phyloP scores from a whole-genome alignment of 1,284 basidiomycete species.

The Cronartium quercuum region DNA sequence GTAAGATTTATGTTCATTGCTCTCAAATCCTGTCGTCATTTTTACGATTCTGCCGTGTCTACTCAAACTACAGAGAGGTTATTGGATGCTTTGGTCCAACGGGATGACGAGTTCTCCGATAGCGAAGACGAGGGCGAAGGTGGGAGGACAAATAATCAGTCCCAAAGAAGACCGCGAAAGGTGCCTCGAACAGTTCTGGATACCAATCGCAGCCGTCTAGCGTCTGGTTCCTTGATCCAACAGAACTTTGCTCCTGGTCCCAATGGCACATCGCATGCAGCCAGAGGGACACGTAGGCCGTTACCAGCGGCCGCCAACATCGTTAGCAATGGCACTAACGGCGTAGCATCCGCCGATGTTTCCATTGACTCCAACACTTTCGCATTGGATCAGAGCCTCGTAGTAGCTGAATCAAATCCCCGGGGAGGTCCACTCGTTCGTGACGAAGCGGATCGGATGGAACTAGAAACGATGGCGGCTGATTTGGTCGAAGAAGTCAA shows the following conservation, averaged over 20 bases:
- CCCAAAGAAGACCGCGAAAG: slow-evolving; percentile 40
- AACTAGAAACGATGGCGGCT: background rate
- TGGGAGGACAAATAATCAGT: slow-evolving; percentile 57
- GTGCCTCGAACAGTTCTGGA: background rate
- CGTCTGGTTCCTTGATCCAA: too few relatives aligned
- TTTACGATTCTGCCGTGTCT: background rate
- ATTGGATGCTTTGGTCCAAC: slow-evolving; percentile 56
- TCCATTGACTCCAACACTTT: too few relatives aligned
- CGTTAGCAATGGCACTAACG: too few relatives aligned
- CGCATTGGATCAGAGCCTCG: too few relatives aligned
- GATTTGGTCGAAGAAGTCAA: background rate
- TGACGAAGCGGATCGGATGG: background rate
- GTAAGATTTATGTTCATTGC: slow-evolving; percentile 45
- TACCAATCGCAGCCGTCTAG: too few relatives aligned
- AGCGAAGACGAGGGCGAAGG: slow-evolving; percentile 68
- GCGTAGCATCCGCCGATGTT: too few relatives aligned
- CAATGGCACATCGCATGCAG: too few relatives aligned
- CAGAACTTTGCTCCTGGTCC: too few relatives aligned
- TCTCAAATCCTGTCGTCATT: background rate
- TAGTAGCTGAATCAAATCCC: too few relatives aligned
- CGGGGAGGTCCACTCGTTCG: too few relatives aligned
- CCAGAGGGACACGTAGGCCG: too few relatives aligned
- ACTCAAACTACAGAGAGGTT: slow-evolving; percentile 50
- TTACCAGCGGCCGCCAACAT: too few relatives aligned
- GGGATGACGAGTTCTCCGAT: slow-evolving; percentile 60